These are phyloP conservation scores for Zea mays DNA, from an alignment of 176 grass and related monocot genomes.

Conservation along the genomic window Zm-B73-REFERENCE-NAM-5.0 NC_050102.1:176212501-176213000, in stretches of 20 bases:
- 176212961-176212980: constrained; percentile 73
- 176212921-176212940: constrained; percentile 80
- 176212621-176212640: constrained; percentile 72
- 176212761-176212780: constrained; percentile 75
- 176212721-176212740: constrained; percentile 69
- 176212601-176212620: constrained; percentile 72
- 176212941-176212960: constrained; percentile 73
- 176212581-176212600: constrained; percentile 74
- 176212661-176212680: constrained; percentile 73
- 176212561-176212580: constrained; percentile 65
- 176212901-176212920: constrained; percentile 70
- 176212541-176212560: constrained; percentile 85
- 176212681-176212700: constrained; percentile 77
- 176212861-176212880: constrained; percentile 71
- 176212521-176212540: constrained; percentile 72
- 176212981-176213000: constrained; percentile 81
- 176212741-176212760: constrained; percentile 72
- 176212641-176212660: constrained; percentile 77
- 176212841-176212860: constrained; percentile 75
- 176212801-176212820: constrained; percentile 66
- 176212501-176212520: constrained; percentile 80
- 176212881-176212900: constrained; percentile 77
- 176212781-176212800: constrained; percentile 76
- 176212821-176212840: constrained; percentile 69
- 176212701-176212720: constrained; percentile 61